Percentiles rank a stretch among this genome's conserved stretches.
phyloP scores from a whole-genome alignment of 768 basidiomycete genomes.

The Tylopilus subfusipes region DNA sequence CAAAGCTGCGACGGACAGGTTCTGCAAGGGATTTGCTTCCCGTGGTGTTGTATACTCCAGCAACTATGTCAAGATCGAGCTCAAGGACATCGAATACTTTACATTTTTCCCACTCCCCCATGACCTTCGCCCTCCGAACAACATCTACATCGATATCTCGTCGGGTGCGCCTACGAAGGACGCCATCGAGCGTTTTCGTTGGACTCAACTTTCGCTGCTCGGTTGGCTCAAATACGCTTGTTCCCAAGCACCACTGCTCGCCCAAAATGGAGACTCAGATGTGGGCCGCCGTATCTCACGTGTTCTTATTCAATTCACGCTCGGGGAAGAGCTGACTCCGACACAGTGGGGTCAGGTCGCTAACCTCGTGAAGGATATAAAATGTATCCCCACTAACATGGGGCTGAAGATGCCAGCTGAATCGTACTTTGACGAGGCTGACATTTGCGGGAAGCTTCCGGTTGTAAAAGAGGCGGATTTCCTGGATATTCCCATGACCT shows the following conservation, averaged over 20 bases:
- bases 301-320: conserved; percentile 71
- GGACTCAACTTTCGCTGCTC: conserved; percentile 66
- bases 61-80: conserved; percentile 22
- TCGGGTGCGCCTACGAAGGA: conserved; percentile 46
- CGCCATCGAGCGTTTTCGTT: conserved; percentile 53
- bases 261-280: conserved; percentile 22
- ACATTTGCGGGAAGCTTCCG: conserved; percentile 50
- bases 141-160: conserved; percentile 66
- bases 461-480: conserved; percentile 2
- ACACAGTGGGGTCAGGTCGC: conserved; percentile 53
- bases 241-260: conserved; percentile 28
- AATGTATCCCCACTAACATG: conserved; percentile 69
- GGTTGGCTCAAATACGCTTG: conserved; percentile 72
- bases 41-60: conserved; percentile 13
- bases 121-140: conserved; percentile 70
- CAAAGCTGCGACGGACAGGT: background rate
- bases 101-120: conserved; percentile 59
- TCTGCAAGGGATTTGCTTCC: conserved; percentile 44
- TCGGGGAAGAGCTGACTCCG: conserved; percentile 51
- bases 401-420: conserved; percentile 70
- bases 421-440: conserved; percentile 80
- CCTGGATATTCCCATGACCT: background rate
- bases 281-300: conserved; percentile 55
- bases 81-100: conserved; percentile 57
- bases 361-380: conserved; percentile 43